Evolutionary conservation across 768 basidiomycete species (phyloP), one percentile per base, ranked within the genome.

Genomic region (Suillus subluteus): DNA sequence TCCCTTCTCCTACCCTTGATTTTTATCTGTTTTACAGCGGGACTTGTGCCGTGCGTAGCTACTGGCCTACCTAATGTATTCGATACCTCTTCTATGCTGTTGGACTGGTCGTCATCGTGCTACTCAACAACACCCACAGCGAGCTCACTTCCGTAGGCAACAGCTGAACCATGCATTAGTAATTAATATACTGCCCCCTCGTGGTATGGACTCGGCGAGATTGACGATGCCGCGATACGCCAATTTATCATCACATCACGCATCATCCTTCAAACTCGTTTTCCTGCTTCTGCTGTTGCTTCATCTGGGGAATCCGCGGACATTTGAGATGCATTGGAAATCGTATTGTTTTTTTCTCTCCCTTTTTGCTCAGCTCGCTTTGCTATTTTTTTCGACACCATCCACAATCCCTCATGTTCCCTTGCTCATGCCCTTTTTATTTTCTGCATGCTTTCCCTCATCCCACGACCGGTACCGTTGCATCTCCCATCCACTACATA

Each of bases 241-340:
- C 18, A 4, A 23, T 3, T 37, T 18, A n/a, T 58, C 56, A 58
- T 55, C 54, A 2, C 18, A 26, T 9, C 4, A 15, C 40, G 40
- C 44, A n/a, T 46, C 18, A 61, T 30, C 26, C 21, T 35, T 21
- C 55, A 32, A 55, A 55, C 32, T 21, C 32, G 21, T 56, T 56
- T 37, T 37, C 12, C 6, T 56, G 21, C 35, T n/a, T 56, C 21
- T n/a, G 35, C 12, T n/a, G 32, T 61, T 61, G 58, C 58, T 41
- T 59, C 58, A 59, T 59, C 26, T 41, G 40, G 41, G 30, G 18
- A 61, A 43, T 61, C 12, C 6, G 41, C 32, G 59, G 59, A 61
- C 59, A 21, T 13, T 44, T 30, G 59, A 26, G 40, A 61, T 61
- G 59, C 59, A 61, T 43, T 41, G 59, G 59, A 61, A 41, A 30